Conservation (phyloP, 176 grass and related monocot species). For the Cocos nucifera region DNA sequence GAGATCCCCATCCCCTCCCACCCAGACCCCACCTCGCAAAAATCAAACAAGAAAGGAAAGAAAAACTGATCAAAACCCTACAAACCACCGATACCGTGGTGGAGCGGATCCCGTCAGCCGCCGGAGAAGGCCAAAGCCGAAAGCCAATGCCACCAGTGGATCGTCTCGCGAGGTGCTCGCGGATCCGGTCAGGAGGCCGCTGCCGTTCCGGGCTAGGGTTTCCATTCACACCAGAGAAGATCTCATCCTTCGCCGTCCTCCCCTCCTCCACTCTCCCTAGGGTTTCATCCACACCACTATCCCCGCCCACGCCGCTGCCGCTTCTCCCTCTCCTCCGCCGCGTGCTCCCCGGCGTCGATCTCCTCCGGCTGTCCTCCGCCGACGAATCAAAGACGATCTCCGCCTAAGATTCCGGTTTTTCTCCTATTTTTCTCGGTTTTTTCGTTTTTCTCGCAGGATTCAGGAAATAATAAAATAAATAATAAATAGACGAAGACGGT, state of each 20-base stretch:
- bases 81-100: background rate
- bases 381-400: background rate
- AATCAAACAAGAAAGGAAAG: too few species aligned
- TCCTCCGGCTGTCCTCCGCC: background rate
- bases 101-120: background rate
- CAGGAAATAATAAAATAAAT: constrained; percentile 7
- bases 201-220: constrained; percentile 1
- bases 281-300: constrained; percentile 5
- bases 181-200: background rate
- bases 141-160: background rate
- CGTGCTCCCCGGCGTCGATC: background rate
- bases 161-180: background rate
- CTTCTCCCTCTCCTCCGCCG: constrained; percentile 4
- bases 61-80: constrained; percentile 23
- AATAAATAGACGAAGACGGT: constrained; percentile 6
- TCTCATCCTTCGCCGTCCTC: constrained; percentile 5
- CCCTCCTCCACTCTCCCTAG: background rate
- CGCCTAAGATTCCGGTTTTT: background rate
- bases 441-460: constrained; percentile 11
- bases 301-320: constrained; percentile 13
- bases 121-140: background rate
- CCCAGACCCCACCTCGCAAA: background rate
- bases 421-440: constrained; percentile 24
- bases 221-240: constrained; percentile 5
- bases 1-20: constrained; percentile 35